Base-by-base conservation (phyloP, 345 rosid genomes). In the Hibiscus syriacus region DNA sequence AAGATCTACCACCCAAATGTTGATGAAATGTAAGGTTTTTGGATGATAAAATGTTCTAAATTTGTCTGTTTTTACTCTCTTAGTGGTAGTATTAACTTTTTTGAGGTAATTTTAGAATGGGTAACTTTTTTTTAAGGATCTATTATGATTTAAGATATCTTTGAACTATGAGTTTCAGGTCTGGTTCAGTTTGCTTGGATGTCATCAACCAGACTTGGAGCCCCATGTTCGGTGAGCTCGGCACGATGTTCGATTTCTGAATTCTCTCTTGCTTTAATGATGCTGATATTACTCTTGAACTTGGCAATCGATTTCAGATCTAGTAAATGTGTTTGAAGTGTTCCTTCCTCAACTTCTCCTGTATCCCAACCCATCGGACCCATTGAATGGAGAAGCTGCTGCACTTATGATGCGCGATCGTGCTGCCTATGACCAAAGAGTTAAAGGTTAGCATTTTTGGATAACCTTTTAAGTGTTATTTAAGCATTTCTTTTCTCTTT, bases 161-260 rank as follows among this genome's bases (percentile, higher is more conserved):
- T n/a, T 55, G 36, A 13, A 41, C 61, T 55, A n/a, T 72, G 80
- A 68, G 49, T 71, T 82, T 76, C 93, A 91, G 98, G 87, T 91
- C 97, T 2, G 97, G 98, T 61, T 94, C 98, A 32, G 93, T 94
- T 70, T 94, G 97, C 76, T 83, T 92, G 77, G 99, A 94, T 83
- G 97, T 94, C 73, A 86, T 94, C 77, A 94, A 94, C 72, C 97
- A 94, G 67, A 92, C 89, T 27, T 95, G 98, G 97, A 95, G 98
- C 80, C 99, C 98, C 34, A 89, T 92, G 98, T 92, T 95, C 53
- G 99, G 99, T 95, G 87, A 75, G 64, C 55, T 29, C 64, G 0
- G 19, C 32, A 16, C 48, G 36, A 55, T 77, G 13, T 38, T 73
- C 41, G 50, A 41, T 66, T 38, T 43, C 27, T 26, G 4, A 25